Conservation (phyloP, 2,329 filamentous ascomycete species). For the Fusarium tanahbumbuense region DNA sequence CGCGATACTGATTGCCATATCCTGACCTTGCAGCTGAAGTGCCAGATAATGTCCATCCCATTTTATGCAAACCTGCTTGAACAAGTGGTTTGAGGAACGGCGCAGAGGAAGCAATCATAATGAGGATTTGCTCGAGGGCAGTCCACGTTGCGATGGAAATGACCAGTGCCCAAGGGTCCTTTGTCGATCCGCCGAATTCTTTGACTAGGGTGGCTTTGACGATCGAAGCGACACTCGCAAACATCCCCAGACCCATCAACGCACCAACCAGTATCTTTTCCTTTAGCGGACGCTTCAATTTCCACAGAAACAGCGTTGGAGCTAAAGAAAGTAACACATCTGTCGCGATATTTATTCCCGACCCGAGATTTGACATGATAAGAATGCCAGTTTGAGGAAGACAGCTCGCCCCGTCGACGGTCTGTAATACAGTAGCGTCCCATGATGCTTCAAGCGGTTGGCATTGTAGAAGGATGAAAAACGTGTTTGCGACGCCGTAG, state of each 20-base stretch:
- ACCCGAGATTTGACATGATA: constrained; percentile 13
- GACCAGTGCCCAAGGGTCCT: constrained; percentile 20
- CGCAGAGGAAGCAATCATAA: constrained; percentile 26
- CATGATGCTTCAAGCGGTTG: constrained; percentile 11
- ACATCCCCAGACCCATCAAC: constrained; percentile 14
- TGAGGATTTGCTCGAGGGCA: constrained; percentile 25
- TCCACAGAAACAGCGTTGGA: constrained; percentile 9
- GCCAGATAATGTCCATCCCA: constrained; percentile 22
- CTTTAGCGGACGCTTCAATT: constrained; percentile 6
- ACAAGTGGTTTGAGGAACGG: constrained; percentile 18
- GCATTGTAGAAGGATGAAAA: constrained; percentile 19
- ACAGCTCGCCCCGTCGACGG: constrained; percentile 10
- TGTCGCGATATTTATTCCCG: constrained; percentile 4
- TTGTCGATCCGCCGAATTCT: constrained; percentile 10
- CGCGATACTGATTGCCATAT: constrained; percentile 2
- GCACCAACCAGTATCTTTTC: constrained; percentile 21
- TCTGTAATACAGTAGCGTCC: not conserved
- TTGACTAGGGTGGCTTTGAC: constrained; percentile 23
- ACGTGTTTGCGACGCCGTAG: constrained; percentile 12
- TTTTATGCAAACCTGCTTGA: not conserved
- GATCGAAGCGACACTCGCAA: constrained; percentile 16
- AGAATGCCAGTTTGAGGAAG: constrained; percentile 14
- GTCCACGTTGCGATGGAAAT: constrained; percentile 27
- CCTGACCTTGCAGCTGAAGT: constrained; percentile 8
- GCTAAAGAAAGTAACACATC: constrained; percentile 16